Percentiles rank a stretch among this genome's conserved stretches.
Evolutionary conservation across 768 basidiomycete species (phyloP).

Genomic region (Mycena alexandri): DNA sequence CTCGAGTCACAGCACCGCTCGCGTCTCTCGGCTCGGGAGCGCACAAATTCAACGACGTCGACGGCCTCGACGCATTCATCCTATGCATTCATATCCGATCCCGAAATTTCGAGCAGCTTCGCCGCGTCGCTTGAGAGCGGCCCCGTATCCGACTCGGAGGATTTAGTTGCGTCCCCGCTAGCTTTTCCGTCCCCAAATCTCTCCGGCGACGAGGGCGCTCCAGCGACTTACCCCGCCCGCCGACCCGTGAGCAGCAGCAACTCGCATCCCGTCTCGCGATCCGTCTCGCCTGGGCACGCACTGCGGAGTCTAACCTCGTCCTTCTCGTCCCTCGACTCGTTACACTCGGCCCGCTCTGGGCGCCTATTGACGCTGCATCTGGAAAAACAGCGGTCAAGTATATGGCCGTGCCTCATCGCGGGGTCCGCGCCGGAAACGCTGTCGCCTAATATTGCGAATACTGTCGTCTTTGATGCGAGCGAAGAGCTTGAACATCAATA

Average conservation of each 20-base stretch:
- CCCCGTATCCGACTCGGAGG: slow-evolving; percentile 80
- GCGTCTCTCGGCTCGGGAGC: slow-evolving; percentile 69
- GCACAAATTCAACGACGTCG: slow-evolving; percentile 81
- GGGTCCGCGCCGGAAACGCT: slow-evolving; percentile 76
- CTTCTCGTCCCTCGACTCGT: slow-evolving; percentile 81
- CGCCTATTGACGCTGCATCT: slow-evolving; percentile 82
- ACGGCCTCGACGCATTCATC: slow-evolving; percentile 85
- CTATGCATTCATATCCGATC: slow-evolving; percentile 86
- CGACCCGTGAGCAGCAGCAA: slow-evolving; percentile 44
- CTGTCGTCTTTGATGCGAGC: slow-evolving; percentile 65
- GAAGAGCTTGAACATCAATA: slow-evolving; percentile 72
- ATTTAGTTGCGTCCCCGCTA: slow-evolving; percentile 64
- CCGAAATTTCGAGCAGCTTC: slow-evolving; percentile 87
- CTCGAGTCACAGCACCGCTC: slow-evolving; percentile 70
- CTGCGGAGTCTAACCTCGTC: slow-evolving; percentile 75
- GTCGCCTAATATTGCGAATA: slow-evolving; percentile 63
- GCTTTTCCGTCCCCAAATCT: slow-evolving; percentile 73
- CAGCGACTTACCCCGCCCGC: slow-evolving; percentile 36
- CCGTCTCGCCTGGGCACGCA: slow-evolving; percentile 68
- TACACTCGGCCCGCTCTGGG: slow-evolving; percentile 69
- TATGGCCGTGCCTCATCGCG: slow-evolving; percentile 88
- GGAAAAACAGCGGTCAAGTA: slow-evolving; percentile 83
- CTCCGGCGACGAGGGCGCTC: slow-evolving; percentile 64
- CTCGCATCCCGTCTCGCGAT: slow-evolving; percentile 60
- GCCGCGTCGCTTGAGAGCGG: slow-evolving; percentile 85